Percentiles rank a stretch among this genome's conserved stretches.
phyloP scores from a whole-genome alignment of 306 rosid genomes.

The Vicia faba region DNA sequence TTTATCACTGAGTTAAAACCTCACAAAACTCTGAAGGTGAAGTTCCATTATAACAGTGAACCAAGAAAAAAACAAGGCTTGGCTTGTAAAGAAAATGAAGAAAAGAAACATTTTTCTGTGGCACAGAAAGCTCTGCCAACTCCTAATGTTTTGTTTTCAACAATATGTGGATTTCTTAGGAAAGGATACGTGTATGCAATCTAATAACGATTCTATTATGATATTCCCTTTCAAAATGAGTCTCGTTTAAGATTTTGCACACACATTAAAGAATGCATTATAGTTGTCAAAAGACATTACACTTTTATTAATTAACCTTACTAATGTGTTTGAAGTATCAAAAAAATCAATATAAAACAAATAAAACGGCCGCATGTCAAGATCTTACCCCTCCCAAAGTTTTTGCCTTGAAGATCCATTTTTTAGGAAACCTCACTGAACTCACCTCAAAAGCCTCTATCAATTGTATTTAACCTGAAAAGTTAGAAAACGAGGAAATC shows the following conservation, averaged over 20 bases:
- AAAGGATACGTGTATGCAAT: constrained; percentile 11
- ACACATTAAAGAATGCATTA: too few species aligned
- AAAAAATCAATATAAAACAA: too few species aligned
- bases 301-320: too few species aligned
- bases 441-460: constrained; percentile 18
- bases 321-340: too few species aligned
- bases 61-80: constrained; percentile 7
- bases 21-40: constrained; percentile 40
- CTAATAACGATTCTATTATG: constrained; percentile 16
- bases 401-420: constrained; percentile 39
- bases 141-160: not conserved
- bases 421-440: constrained; percentile 16
- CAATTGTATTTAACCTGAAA: constrained; percentile 4
- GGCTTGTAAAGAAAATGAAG: not conserved
- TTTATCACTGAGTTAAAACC: constrained; percentile 58
- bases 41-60: constrained; percentile 52
- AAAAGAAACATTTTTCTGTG: constrained; percentile 11
- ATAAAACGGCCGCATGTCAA: too few species aligned
- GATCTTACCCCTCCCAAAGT: constrained; percentile 22
- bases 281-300: too few species aligned
- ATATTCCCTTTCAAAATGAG: not conserved
- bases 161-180: constrained; percentile 5
- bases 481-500: constrained; percentile 25
- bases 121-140: constrained; percentile 18
- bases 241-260: too few species aligned